These are phyloP conservation scores for Isochrysis galbana DNA, from an alignment of 78 protist genomes.

Conservation along the genomic window DNA sequence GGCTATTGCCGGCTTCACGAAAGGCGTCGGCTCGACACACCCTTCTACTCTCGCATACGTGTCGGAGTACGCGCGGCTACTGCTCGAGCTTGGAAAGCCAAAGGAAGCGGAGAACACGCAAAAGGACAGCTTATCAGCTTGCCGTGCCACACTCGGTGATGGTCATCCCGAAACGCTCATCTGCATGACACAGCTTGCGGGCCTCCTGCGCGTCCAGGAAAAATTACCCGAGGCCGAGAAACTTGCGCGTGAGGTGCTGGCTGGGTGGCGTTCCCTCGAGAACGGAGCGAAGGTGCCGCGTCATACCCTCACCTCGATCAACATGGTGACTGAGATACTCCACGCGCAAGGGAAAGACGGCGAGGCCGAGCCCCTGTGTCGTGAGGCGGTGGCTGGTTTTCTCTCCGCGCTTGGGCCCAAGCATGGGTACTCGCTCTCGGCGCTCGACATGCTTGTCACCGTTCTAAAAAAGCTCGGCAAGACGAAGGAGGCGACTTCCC, in stretches of 20 bases:
- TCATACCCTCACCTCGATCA: neutral
- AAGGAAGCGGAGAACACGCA: neutral
- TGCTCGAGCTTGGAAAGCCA: neutral
- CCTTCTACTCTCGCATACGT: neutral
- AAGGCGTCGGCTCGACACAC: neutral
- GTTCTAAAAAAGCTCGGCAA: neutral
- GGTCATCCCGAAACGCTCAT: constrained; percentile 1
- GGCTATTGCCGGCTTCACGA: neutral
- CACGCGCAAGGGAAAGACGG: neutral
- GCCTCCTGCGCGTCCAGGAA: neutral
- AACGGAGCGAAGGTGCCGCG: neutral
- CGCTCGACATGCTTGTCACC: neutral
- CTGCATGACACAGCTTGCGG: neutral
- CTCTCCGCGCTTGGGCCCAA: neutral
- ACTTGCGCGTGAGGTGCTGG: neutral
- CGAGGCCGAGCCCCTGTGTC: neutral
- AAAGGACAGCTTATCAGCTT: neutral
- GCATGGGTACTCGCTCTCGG: neutral
- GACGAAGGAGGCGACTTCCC: neutral
- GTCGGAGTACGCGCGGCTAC: neutral
- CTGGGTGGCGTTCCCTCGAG: neutral
- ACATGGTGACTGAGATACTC: constrained; percentile 2
- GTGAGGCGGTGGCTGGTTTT: neutral
- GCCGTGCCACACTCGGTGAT: constrained; percentile 16
- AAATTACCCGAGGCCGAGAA: neutral